Percentiles rank a stretch among this genome's conserved stretches.
Evolutionary conservation across 164 flowering plant genomes (phyloP).

Genomic region (Nelumbo lutea): DNA sequence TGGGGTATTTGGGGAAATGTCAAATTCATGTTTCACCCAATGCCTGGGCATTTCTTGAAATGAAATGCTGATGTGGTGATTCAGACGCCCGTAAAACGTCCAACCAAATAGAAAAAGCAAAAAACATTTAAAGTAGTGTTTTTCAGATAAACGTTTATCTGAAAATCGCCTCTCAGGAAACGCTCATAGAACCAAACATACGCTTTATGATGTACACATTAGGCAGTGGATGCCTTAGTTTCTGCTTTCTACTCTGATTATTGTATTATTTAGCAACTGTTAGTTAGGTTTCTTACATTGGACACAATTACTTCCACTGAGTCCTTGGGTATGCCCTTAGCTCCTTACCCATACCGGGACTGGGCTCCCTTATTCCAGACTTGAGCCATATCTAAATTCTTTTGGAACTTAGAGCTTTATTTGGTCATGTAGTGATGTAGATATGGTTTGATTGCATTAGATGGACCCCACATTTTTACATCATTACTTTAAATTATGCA

Average conservation of each 20-base stretch:
- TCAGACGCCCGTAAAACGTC: too few relatives aligned
- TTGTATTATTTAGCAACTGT: background rate
- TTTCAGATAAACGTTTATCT: too few relatives aligned
- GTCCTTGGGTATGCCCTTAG: background rate
- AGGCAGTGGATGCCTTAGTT: background rate
- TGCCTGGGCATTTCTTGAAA: too few relatives aligned
- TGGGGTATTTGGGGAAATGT: too few relatives aligned
- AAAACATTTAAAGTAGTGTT: too few relatives aligned
- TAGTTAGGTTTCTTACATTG: background rate
- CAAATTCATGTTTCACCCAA: too few relatives aligned
- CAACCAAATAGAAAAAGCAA: too few relatives aligned
- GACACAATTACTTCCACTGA: too few relatives aligned
- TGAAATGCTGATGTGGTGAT: too few relatives aligned
- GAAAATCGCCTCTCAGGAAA: too few relatives aligned
- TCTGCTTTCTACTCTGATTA: background rate
- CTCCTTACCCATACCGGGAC: too few relatives aligned
- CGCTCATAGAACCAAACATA: too few relatives aligned
- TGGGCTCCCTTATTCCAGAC: background rate
- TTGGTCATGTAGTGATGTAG: background rate
- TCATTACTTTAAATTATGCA: conserved; percentile 28
- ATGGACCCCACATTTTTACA: background rate
- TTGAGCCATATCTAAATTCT: background rate
- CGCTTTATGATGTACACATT: background rate
- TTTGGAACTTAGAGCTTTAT: background rate
- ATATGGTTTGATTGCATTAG: background rate